These are phyloP conservation scores for Heritiera littoralis DNA, from an alignment of 345 rosid genomes.

Conservation along the genomic window DNA sequence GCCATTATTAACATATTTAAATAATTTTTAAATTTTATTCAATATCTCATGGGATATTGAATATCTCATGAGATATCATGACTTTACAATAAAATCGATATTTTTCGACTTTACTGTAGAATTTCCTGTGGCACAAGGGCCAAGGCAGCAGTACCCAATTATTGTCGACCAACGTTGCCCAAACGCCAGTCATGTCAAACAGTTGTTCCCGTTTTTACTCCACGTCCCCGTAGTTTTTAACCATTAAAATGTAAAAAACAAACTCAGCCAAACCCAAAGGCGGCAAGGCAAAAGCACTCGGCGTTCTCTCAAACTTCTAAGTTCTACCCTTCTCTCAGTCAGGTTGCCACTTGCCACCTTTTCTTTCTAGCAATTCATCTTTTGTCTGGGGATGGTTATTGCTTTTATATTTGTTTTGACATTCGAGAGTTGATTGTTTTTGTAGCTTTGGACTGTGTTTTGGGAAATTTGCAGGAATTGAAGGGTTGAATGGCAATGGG, in stretches of 20 bases:
- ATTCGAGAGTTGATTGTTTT: not conserved
- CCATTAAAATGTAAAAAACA: too few species aligned
- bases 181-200: not conserved
- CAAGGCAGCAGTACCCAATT: not conserved
- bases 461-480: not conserved
- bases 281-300: not conserved
- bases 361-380: not conserved
- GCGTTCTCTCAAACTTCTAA: not conserved
- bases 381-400: not conserved
- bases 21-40: too few species aligned
- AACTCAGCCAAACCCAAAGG: not conserved
- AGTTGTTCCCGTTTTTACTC: not conserved
- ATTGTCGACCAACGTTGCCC: not conserved
- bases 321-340: not conserved
- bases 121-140: too few species aligned
- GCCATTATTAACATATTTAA: too few species aligned
- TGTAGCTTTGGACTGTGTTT: not conserved
- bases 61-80: too few species aligned
- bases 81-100: too few species aligned
- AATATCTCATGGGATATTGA: too few species aligned
- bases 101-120: too few species aligned
- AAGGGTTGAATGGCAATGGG: not conserved
- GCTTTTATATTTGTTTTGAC: not conserved
- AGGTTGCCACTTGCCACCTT: slow-evolving; percentile 13
- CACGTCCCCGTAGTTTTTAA: not conserved